Conservation (phyloP, 345 rosid species). For the Raphanus raphanistrum region DNA sequence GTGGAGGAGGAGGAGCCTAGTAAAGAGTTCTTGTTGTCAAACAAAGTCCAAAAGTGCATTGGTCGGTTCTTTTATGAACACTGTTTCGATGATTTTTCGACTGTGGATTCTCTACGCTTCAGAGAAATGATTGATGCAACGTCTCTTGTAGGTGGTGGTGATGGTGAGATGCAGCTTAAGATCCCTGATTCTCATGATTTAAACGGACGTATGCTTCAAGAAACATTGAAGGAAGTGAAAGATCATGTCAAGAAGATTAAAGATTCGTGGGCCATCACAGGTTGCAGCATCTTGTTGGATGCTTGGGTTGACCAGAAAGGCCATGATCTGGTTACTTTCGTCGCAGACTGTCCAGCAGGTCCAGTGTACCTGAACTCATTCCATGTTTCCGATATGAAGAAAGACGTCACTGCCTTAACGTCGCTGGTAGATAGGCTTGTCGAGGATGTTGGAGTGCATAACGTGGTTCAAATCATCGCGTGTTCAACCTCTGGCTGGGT, state of each 20-base stretch:
- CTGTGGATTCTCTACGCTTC: slow-evolving; percentile 46
- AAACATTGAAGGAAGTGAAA: slow-evolving; percentile 42
- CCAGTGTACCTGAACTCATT: slow-evolving; percentile 51
- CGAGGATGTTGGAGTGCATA: slow-evolving; percentile 49
- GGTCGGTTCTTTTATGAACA: slow-evolving; percentile 50
- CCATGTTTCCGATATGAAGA: slow-evolving; percentile 39
- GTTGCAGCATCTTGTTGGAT: slow-evolving; percentile 70
- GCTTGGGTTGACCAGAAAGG: slow-evolving; percentile 61
- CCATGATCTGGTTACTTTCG: slow-evolving; percentile 47
- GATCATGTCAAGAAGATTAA: slow-evolving; percentile 43
- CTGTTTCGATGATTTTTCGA: slow-evolving; percentile 48
- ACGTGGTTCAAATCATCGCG: slow-evolving; percentile 56
- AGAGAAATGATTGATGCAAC: slow-evolving; percentile 37
- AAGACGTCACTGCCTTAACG: slow-evolving; percentile 39
- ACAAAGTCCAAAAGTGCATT: slow-evolving; percentile 39
- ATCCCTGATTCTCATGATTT: slow-evolving; percentile 41
- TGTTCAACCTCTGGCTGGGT: slow-evolving; percentile 57
- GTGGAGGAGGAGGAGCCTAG: slow-evolving; percentile 3
- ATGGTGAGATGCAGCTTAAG: slow-evolving; percentile 12
- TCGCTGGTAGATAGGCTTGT: slow-evolving; percentile 43
- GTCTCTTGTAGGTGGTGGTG: slow-evolving; percentile 7
- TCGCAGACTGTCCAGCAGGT: slow-evolving; percentile 58
- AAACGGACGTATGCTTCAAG: slow-evolving; percentile 46
- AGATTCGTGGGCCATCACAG: slow-evolving; percentile 55
- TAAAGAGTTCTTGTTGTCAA: slow-evolving; percentile 21